Evolutionary conservation across 176 grass and related monocot genomes (phyloP).

Genomic region (Oryza glaberrima): DNA sequence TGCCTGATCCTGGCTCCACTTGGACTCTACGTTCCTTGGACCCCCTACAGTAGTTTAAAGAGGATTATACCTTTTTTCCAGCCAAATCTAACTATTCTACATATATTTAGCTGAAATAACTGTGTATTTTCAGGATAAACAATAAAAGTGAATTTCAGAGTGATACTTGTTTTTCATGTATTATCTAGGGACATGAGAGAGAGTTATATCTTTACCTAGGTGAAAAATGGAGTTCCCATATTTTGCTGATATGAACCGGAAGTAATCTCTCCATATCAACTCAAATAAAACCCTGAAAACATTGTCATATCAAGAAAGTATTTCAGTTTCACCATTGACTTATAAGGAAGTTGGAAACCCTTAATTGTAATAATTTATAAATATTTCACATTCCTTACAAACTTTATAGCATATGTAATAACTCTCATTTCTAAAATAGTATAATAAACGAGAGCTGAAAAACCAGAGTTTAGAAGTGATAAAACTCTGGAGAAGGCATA

Average conservation of each 20-base stretch:
- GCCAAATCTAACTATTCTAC: neutral
- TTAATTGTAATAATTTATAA: neutral
- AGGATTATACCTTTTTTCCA: conserved; percentile 1
- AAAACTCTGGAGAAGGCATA: conserved; percentile 30
- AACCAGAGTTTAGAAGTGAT: conserved; percentile 9
- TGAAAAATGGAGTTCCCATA: conserved; percentile 93
- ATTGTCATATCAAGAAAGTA: conserved; percentile 12
- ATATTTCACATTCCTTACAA: neutral
- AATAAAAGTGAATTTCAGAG: neutral
- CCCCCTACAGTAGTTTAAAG: conserved; percentile 58
- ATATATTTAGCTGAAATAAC: neutral
- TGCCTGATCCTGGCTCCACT: conserved; percentile 72
- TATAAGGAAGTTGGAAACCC: too few relatives aligned
- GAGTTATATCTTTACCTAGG: conserved; percentile 49
- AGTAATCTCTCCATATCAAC: conserved; percentile 98
- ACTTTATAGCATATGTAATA: neutral
- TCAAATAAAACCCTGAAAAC: conserved; percentile 93
- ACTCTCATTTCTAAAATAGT: neutral
- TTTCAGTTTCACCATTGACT: neutral
- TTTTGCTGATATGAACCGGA: conserved; percentile 91
- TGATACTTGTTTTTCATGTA: neutral
- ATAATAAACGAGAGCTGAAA: neutral
- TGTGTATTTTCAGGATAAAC: neutral
- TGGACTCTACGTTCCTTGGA: conserved; percentile 67
- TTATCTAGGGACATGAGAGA: neutral